A percentile compares a stretch with the other conserved stretches of the same genome.
phyloP scores from a whole-genome alignment of 2,329 filamentous ascomycete genomes.

The Trichoderma atroviride region DNA sequence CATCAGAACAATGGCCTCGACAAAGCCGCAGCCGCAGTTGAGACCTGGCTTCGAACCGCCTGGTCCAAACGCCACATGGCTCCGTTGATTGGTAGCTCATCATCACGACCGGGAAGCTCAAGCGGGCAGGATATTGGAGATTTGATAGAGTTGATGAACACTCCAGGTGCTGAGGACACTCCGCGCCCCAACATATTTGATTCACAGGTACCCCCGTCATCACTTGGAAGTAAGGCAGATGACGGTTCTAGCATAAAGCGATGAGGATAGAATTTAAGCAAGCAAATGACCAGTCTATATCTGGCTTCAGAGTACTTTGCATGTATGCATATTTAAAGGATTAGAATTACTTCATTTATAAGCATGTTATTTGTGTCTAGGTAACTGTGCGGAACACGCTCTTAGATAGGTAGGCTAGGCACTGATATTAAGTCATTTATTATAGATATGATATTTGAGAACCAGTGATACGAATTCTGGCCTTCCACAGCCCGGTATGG shows the following conservation, averaged over 20 bases:
- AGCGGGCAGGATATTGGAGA: slow-evolving; percentile 53
- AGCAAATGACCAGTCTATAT: slow-evolving; percentile 1
- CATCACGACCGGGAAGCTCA: slow-evolving; percentile 38
- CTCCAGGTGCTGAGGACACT: slow-evolving; percentile 57
- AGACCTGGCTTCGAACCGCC: slow-evolving; percentile 86
- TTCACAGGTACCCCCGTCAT: slow-evolving; percentile 6
- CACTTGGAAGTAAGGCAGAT: slow-evolving; percentile 4
- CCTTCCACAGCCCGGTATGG: too few relatives aligned
- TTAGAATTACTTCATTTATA: slow-evolving; percentile 1
- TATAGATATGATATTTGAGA: background rate
- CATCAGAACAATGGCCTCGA: slow-evolving; percentile 65
- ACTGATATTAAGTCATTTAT: background rate
- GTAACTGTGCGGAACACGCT: background rate
- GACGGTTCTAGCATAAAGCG: slow-evolving; percentile 23
- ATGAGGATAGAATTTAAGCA: slow-evolving; percentile 19
- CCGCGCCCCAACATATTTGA: slow-evolving; percentile 10
- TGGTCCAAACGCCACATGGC: slow-evolving; percentile 64
- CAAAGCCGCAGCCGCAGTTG: slow-evolving; percentile 82
- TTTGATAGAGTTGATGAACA: slow-evolving; percentile 72
- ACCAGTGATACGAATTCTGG: background rate
- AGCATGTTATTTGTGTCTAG: background rate
- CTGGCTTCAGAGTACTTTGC: background rate
- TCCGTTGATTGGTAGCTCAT: slow-evolving; percentile 48
- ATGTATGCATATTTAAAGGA: background rate
- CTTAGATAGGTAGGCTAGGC: background rate